Percentiles rank a stretch among this genome's conserved stretches.
These are phyloP conservation scores for Periconia sp. DNA, from an alignment of 2,329 filamentous ascomycete genomes.

Conservation along the genomic window DNA sequence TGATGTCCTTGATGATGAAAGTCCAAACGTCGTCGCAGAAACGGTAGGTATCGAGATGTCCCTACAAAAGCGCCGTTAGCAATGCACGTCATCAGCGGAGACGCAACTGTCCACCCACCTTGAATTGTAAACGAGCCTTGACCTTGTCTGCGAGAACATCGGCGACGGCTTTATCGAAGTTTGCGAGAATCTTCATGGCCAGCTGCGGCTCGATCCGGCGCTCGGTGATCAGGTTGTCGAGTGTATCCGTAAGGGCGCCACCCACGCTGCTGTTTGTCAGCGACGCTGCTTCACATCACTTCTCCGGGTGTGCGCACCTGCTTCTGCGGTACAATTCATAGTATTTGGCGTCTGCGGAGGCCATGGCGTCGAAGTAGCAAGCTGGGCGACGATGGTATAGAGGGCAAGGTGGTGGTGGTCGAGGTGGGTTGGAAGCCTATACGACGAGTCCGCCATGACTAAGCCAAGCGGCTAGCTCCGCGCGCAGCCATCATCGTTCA, in stretches of 20 bases:
- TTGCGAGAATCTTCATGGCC: slow-evolving; percentile 95
- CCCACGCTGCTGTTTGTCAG: slow-evolving; percentile 73
- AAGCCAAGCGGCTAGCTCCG: slow-evolving; percentile 35
- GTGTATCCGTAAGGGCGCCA: slow-evolving; percentile 89
- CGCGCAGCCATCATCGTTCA: slow-evolving; percentile 32
- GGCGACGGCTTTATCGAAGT: slow-evolving; percentile 93
- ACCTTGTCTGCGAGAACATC: slow-evolving; percentile 92
- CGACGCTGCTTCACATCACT: slow-evolving; percentile 11
- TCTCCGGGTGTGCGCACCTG: slow-evolving; percentile 66
- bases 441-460: slow-evolving; percentile 25
- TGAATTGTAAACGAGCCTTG: slow-evolving; percentile 89
- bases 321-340: slow-evolving; percentile 98
- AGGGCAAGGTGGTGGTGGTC: slow-evolving; percentile 19
- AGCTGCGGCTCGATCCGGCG: slow-evolving; percentile 96
- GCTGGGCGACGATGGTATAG: slow-evolving; percentile 10
- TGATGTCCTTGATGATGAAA: slow-evolving; percentile 97
- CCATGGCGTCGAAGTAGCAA: slow-evolving; percentile 30
- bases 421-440: no score
- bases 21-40: slow-evolving; percentile 99
- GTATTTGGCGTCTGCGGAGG: slow-evolving; percentile 57
- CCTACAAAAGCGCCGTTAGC: slow-evolving; percentile 60
- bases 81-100: slow-evolving; percentile 4
- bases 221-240: slow-evolving; percentile 94
- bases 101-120: slow-evolving; percentile 64
- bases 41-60: slow-evolving; percentile 95